A percentile compares a stretch with the other conserved stretches of the same genome.
Evolutionary conservation across 1,139 yeast species (phyloP).

Genomic region (Blastobotrys raffinosifermentans): DNA sequence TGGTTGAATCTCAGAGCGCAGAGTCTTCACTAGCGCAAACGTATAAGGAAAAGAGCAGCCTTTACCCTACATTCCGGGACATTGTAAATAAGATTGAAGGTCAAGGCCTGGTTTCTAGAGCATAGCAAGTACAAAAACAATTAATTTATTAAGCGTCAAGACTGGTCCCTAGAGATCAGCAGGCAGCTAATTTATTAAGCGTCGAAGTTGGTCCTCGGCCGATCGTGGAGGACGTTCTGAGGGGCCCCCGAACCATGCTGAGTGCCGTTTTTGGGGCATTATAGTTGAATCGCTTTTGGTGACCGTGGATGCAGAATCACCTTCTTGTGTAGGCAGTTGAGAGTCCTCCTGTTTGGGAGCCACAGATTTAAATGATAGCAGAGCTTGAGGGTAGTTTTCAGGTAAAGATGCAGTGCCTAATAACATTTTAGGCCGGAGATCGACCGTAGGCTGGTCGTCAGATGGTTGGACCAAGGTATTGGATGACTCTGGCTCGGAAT

Average conservation of each 20-base stretch:
- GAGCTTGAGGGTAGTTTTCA: conserved; percentile 2
- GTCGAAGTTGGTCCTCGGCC: not conserved
- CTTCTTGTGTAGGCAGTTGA: no score
- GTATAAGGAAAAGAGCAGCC: conserved; percentile 33
- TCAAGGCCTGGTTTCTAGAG: conserved; percentile 15
- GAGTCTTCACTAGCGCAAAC: conserved; percentile 29
- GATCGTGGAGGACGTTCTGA: not conserved
- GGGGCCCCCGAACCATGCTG: not conserved
- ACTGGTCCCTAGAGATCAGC: not conserved
- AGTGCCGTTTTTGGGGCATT: not conserved
- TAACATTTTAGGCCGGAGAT: no score
- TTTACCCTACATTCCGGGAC: conserved; percentile 45
- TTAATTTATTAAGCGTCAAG: not conserved
- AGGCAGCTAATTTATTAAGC: no score
- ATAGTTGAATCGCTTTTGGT: not conserved
- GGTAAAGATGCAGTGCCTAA: no score
- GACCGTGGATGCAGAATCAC: no score
- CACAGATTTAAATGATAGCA: conserved; percentile 1
- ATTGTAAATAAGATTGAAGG: conserved; percentile 45
- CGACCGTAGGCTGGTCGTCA: no score
- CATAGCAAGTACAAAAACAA: not conserved
- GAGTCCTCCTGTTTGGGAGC: no score
- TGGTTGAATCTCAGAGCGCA: conserved; percentile 51
- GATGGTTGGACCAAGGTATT: no score
- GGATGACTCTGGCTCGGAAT: no score